These are phyloP conservation scores for Moniliella sp. DNA, from an alignment of 1,284 basidiomycete genomes.

Conservation along the genomic window DNA sequence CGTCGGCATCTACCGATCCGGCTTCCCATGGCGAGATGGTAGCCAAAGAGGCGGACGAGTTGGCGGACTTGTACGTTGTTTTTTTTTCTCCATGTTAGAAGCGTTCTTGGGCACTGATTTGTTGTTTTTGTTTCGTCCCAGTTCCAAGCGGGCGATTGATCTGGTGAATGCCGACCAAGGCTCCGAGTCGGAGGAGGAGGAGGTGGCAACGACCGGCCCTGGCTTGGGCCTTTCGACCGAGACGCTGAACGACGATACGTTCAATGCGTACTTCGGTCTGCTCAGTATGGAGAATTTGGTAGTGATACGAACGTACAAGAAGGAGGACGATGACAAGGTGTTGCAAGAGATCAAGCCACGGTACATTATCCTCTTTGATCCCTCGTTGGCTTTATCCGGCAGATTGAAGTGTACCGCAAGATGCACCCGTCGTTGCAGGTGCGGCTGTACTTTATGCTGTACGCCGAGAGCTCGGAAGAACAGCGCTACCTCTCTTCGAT, in stretches of 20 bases:
- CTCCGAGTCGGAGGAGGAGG: slow-evolving; percentile 1
- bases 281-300: slow-evolving; percentile 59
- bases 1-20: too few species aligned
- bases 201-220: background rate
- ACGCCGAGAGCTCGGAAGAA: slow-evolving; percentile 77
- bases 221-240: slow-evolving; percentile 1
- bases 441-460: slow-evolving; percentile 86
- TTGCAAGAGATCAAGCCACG: slow-evolving; percentile 69
- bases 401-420: slow-evolving; percentile 73
- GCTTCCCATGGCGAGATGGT: too few species aligned
- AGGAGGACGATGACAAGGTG: slow-evolving; percentile 73
- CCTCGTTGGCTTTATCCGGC: slow-evolving; percentile 71
- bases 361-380: slow-evolving; percentile 76
- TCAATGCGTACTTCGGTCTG: slow-evolving; percentile 61
- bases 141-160: too few species aligned
- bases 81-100: too few species aligned
- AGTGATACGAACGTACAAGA: slow-evolving; percentile 65
- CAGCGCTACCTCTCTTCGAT: slow-evolving; percentile 76
- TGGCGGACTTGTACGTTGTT: too few species aligned
- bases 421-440: slow-evolving; percentile 62
- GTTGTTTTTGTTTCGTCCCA: too few species aligned
- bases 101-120: too few species aligned
- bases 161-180: too few species aligned
- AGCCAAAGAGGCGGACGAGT: too few species aligned
- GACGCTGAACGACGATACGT: slow-evolving; percentile 37